phyloP scores from a whole-genome alignment of 441 rosid species.

The Dalechampia spathulata region DNA sequence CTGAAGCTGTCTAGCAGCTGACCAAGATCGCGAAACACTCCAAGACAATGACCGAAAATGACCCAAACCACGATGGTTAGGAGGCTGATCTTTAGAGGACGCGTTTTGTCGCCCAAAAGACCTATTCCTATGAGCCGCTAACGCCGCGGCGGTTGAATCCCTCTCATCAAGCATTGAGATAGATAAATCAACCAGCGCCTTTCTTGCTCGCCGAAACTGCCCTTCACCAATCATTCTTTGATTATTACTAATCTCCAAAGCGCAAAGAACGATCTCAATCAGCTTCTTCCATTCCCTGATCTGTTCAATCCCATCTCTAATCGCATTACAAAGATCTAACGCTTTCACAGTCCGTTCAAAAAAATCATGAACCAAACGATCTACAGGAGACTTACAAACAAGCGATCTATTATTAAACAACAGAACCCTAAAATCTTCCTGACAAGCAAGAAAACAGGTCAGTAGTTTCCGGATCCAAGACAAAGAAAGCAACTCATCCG shows the following conservation, averaged over 20 bases:
- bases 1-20: slow-evolving; percentile 80
- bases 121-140: slow-evolving; percentile 52
- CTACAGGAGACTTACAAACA: slow-evolving; percentile 43
- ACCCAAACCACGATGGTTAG: slow-evolving; percentile 27
- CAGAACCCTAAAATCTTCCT: slow-evolving; percentile 58
- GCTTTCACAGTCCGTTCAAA: slow-evolving; percentile 80
- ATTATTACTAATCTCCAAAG: slow-evolving; percentile 28
- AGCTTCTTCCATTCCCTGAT: slow-evolving; percentile 88
- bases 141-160: slow-evolving; percentile 34
- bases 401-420: slow-evolving; percentile 27
- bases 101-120: slow-evolving; percentile 62
- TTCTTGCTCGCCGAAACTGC: slow-evolving; percentile 76
- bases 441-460: slow-evolving; percentile 52
- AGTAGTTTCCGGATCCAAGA: slow-evolving; percentile 66
- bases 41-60: slow-evolving; percentile 80
- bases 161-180: slow-evolving; percentile 81
- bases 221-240: slow-evolving; percentile 66
- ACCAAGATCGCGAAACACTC: slow-evolving; percentile 93
- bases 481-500: slow-evolving; percentile 56
- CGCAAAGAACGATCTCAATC: slow-evolving; percentile 63
- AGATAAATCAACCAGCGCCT: slow-evolving; percentile 64
- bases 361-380: slow-evolving; percentile 55
- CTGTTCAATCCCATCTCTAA: slow-evolving; percentile 82
- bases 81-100: slow-evolving; percentile 32
- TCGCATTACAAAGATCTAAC: slow-evolving; percentile 87